Percentiles rank a stretch among this genome's conserved stretches.
phyloP scores from a whole-genome alignment of 768 basidiomycete genomes.

The Mycena haematopus region DNA sequence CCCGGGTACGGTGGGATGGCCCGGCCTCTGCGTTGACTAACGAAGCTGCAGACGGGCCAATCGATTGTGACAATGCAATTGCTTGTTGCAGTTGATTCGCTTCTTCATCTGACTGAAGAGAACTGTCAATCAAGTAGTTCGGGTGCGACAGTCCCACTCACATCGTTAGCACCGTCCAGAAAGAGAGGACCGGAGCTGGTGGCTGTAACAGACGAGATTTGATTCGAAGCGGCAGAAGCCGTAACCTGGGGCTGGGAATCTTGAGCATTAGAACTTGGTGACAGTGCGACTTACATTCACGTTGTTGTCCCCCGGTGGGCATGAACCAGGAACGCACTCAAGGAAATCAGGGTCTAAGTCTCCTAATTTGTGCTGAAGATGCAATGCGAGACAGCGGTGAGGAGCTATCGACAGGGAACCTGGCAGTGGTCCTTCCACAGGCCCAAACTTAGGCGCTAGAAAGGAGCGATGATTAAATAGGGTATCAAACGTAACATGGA shows the following conservation, averaged over 20 bases:
- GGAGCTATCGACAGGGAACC: background rate
- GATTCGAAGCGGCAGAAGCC: no score
- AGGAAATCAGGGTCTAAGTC: background rate
- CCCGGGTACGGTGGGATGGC: no score
- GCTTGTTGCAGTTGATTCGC: background rate
- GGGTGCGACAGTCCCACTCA: background rate
- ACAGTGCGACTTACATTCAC: no score
- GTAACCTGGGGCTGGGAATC: no score
- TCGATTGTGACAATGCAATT: background rate
- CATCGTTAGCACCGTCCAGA: background rate
- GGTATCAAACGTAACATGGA: background rate
- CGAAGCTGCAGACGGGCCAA: no score
- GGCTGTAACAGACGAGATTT: no score
- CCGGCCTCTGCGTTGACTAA: no score
- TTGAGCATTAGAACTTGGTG: no score
- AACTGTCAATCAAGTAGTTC: background rate
- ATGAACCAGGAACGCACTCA: background rate
- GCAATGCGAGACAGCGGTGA: background rate
- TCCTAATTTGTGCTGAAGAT: background rate
- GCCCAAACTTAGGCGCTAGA: background rate
- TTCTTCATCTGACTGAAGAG: background rate
- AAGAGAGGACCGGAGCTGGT: no score
- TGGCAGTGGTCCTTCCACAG: background rate
- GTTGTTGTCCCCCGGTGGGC: background rate
- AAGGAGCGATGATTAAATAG: no score